phyloP scores from a whole-genome alignment of 495 filamentous ascomycete genomes.

The Xylaria grammica region DNA sequence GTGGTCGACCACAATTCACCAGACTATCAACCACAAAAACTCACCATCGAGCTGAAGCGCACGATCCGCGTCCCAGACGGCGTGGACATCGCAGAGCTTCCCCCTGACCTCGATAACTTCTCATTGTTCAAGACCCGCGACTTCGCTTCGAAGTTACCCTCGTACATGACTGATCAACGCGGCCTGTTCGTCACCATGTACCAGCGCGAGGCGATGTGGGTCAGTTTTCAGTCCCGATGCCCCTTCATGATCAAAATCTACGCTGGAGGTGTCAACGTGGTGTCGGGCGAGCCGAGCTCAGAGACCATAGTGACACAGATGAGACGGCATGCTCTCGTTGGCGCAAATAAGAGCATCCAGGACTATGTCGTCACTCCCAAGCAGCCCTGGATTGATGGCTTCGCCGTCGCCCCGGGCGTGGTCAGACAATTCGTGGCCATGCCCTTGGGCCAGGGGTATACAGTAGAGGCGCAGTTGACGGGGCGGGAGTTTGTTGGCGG shows the following conservation, averaged over 20 bases:
- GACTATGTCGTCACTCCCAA: slow-evolving; percentile 54
- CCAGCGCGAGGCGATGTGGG: slow-evolving; percentile 55
- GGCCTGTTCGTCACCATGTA: slow-evolving; percentile 54
- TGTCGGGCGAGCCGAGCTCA: slow-evolving; percentile 47
- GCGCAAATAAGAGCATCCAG: slow-evolving; percentile 36
- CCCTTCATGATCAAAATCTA: slow-evolving; percentile 53
- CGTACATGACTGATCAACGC: slow-evolving; percentile 42
- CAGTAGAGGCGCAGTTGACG: slow-evolving; percentile 55
- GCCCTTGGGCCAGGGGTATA: slow-evolving; percentile 50
- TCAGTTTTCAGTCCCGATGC: slow-evolving; percentile 36
- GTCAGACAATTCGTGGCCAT: slow-evolving; percentile 54
- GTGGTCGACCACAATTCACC: not conserved
- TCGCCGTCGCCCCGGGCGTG: slow-evolving; percentile 37
- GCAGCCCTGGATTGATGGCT: slow-evolving; percentile 57
- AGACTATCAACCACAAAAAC: not conserved
- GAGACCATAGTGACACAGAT: slow-evolving; percentile 35
- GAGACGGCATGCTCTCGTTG: slow-evolving; percentile 17
- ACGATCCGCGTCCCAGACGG: slow-evolving; percentile 55
- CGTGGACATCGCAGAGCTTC: slow-evolving; percentile 37
- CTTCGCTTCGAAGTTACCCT: slow-evolving; percentile 38
- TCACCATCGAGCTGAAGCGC: slow-evolving; percentile 41
- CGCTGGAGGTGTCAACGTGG: slow-evolving; percentile 53
- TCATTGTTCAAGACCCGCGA: slow-evolving; percentile 45
- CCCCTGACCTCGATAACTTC: slow-evolving; percentile 44
- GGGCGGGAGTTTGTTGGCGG: slow-evolving; percentile 49